Evolutionary conservation across 2,329 filamentous ascomycete genomes (phyloP), one percentile per base, ranked within the genome.

Genomic region (Nemania bipapillata): DNA sequence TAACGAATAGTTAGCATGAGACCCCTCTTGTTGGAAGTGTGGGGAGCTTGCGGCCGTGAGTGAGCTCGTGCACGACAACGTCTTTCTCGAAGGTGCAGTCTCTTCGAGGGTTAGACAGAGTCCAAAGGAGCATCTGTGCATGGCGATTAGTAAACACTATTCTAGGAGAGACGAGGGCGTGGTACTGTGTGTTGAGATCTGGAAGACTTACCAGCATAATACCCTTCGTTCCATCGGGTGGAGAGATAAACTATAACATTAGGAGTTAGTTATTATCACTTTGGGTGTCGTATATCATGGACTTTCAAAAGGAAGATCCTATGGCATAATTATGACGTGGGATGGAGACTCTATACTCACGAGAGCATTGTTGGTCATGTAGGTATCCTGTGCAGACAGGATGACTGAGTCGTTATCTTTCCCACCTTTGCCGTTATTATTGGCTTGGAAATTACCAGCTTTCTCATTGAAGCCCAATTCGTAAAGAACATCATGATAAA

Each of bases 31-130:
- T 2, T 0, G 5, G 24, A 6, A 30, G 4, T 6, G 7, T 9
- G 42, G 42, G 24, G n/a, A 15, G 71, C 80, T 77, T 72, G 81
- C 80, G 50, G 65, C 84, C 84, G 77, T 87, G 86, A 0, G 83
- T 86, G 72, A 84, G 87, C 74, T 88, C 86, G 80, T 90, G 88
- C 68, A 90, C 85, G n/a, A 90, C 81, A 12, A 90, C 85, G 65
- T 86, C 85, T 8, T 86, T 83, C 59, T 90, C 87, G 71, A 90
- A 89, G 24, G 82, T 77, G 68, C 83, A 83, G 76, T 89, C 87
- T 5, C 87, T 81, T 63, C 79, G 74, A 1, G 85, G 85, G 0
- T 76, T 83, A 7, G 83, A 81, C 6, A 72, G 67, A 5, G 80
- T 83, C 85, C 86, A 89, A 47, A 89, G 77, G 73, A 84, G 87